These are phyloP conservation scores for Pseudonitzschia delicatissima DNA, from an alignment of 108 stramenopile genomes.

Conservation along the genomic window DNA sequence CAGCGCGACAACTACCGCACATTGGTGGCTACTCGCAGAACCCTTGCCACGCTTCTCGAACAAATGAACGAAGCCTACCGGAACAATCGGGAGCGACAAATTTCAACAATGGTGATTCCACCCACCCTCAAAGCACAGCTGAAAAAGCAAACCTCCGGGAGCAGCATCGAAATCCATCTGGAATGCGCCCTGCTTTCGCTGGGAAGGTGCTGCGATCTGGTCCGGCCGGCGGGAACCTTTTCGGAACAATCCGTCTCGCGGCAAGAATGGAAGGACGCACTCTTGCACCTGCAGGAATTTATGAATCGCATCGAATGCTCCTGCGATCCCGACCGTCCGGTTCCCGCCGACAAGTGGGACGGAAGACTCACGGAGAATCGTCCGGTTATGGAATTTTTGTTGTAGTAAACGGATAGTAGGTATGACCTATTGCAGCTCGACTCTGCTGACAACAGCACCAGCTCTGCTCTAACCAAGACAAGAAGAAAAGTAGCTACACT, in stretches of 20 bases:
- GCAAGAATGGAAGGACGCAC: slow-evolving; percentile 60
- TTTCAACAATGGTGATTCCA: slow-evolving; percentile 16
- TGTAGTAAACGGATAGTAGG: no score
- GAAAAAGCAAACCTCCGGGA: slow-evolving; percentile 31
- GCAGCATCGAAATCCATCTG: slow-evolving; percentile 57
- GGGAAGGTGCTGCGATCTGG: slow-evolving; percentile 72
- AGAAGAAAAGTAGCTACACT: no score
- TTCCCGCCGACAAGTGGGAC: slow-evolving; percentile 65
- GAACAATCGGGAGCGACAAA: slow-evolving; percentile 13
- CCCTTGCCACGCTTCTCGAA: slow-evolving; percentile 67
- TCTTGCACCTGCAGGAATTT: slow-evolving; percentile 54
- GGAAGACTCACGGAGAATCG: slow-evolving; percentile 3
- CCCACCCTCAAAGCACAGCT: slow-evolving; percentile 27
- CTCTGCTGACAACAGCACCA: no score
- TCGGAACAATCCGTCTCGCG: slow-evolving; percentile 51
- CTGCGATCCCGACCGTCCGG: slow-evolving; percentile 77
- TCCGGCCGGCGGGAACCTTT: slow-evolving; percentile 69
- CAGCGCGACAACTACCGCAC: slow-evolving; percentile 76
- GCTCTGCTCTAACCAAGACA: no score
- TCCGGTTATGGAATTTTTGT: slow-evolving; percentile 4
- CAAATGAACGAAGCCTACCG: slow-evolving; percentile 44
- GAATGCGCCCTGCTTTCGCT: slow-evolving; percentile 68
- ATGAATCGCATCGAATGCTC: slow-evolving; percentile 47
- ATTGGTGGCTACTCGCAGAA: slow-evolving; percentile 67
- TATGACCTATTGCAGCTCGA: no score